A percentile compares a stretch with the other conserved stretches of the same genome.
phyloP scores from a whole-genome alignment of 257 asterid genomes.

The Salvia miltiorrhiza region DNA sequence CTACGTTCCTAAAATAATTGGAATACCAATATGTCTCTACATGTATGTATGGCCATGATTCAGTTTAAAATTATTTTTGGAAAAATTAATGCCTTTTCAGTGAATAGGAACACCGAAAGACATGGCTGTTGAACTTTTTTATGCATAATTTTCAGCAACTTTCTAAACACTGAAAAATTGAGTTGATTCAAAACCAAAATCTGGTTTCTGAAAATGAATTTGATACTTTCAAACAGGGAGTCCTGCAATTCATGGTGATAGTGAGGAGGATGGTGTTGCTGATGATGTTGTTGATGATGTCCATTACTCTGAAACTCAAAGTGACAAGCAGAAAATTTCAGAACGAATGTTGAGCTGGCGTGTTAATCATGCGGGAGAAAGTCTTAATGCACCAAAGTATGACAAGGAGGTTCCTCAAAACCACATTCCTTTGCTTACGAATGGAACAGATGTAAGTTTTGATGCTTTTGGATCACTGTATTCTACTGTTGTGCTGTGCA shows the following conservation, averaged over 20 bases:
- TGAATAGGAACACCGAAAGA: background rate
- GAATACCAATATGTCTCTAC: background rate
- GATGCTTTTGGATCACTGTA: conserved; percentile 14
- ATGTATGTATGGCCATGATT: background rate
- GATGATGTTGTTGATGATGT: conserved; percentile 54
- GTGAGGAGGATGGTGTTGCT: conserved; percentile 58
- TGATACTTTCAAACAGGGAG: conserved; percentile 56
- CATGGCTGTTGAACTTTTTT: background rate
- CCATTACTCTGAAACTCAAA: conserved; percentile 55
- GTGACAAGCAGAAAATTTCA: conserved; percentile 73
- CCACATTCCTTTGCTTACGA: conserved; percentile 90
- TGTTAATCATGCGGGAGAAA: conserved; percentile 71
- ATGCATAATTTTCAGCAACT: background rate
- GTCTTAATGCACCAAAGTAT: conserved; percentile 64
- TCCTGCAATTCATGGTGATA: conserved; percentile 83
- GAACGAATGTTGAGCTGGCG: conserved; percentile 99
- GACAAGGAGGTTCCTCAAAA: conserved; percentile 89
- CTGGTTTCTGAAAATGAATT: conserved; percentile 18
- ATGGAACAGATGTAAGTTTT: conserved; percentile 83
- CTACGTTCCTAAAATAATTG: background rate
- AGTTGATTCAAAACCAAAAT: conserved; percentile 15
- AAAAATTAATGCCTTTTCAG: background rate
- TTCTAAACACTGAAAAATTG: background rate
- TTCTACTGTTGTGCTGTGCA: background rate
- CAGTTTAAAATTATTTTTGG: background rate